A percentile compares a stretch with the other conserved stretches of the same genome.
These are phyloP conservation scores for Phialophora tarda DNA, from an alignment of 2,329 filamentous ascomycete species.

Conservation along the genomic window DNA sequence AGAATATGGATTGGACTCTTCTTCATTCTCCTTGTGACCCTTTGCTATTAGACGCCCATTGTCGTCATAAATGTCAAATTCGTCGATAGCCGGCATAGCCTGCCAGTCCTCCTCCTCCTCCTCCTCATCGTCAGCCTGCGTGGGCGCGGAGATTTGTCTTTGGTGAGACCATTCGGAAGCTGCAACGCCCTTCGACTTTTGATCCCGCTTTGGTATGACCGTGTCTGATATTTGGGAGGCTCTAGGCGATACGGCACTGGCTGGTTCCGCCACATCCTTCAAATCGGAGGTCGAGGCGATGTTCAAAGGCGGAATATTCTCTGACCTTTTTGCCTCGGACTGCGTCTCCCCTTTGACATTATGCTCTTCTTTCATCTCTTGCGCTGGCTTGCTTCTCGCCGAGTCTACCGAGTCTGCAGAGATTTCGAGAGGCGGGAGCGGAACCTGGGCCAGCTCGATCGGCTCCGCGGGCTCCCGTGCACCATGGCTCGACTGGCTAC, in stretches of 20 bases:
- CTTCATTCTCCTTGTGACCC: conserved; percentile 72
- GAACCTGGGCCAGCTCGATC: background rate
- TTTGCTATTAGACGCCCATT: conserved; percentile 84
- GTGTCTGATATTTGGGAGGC: conserved; percentile 31
- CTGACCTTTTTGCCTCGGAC: background rate
- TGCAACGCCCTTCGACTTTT: conserved; percentile 46
- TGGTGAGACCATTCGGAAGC: conserved; percentile 93
- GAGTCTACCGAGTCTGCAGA: conserved; percentile 1
- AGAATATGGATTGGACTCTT: conserved; percentile 65
- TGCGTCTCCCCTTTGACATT: background rate
- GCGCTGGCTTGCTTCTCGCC: background rate
- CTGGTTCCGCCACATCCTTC: conserved; percentile 27
- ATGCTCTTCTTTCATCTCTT: conserved; percentile 6
- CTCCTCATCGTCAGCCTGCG: conserved; percentile 56
- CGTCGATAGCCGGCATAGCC: conserved; percentile 89
- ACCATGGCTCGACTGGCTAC: background rate
- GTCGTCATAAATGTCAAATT: conserved; percentile 95
- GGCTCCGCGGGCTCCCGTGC: conserved; percentile 2
- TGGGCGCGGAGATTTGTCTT: conserved; percentile 64
- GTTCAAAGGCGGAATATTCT: conserved; percentile 4
- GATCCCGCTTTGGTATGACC: conserved; percentile 47
- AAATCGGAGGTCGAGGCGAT: conserved; percentile 32
- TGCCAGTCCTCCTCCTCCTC: conserved; percentile 76
- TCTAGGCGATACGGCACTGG: conserved; percentile 5
- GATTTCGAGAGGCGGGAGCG: background rate